Conservation (phyloP, 345 rosid genomes). For the Mangifera indica region DNA sequence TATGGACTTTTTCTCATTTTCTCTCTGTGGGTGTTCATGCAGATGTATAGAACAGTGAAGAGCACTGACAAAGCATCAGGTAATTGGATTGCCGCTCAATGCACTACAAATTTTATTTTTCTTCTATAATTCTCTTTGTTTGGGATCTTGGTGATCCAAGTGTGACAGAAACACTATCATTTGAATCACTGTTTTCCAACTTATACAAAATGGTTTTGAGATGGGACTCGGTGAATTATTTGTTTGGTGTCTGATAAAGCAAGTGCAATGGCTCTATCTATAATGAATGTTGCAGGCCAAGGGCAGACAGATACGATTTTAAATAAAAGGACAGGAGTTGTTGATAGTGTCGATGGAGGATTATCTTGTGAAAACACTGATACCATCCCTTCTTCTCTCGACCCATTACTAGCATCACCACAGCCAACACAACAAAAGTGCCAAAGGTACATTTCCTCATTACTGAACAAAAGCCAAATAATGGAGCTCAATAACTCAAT, state of each 20-base stretch:
- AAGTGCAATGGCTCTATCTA: conserved; percentile 22
- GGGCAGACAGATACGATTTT: conserved; percentile 39
- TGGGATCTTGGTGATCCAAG: conserved; percentile 10
- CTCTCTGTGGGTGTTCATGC: conserved; percentile 50
- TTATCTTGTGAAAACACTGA: conserved; percentile 28
- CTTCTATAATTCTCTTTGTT: conserved; percentile 22
- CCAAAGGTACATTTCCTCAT: conserved; percentile 29
- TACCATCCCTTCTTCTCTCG: conserved; percentile 21
- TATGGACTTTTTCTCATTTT: conserved; percentile 32
- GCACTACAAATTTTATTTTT: conserved; percentile 13
- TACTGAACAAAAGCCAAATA: background rate
- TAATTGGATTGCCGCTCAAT: conserved; percentile 28
- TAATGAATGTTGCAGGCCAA: conserved; percentile 43
- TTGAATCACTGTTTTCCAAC: conserved; percentile 28
- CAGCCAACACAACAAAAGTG: conserved; percentile 20
- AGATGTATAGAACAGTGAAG: conserved; percentile 99
- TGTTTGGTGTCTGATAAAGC: conserved; percentile 36
- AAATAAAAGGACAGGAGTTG: conserved; percentile 29
- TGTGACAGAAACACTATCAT: conserved; percentile 21
- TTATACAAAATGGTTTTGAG: conserved; percentile 7
- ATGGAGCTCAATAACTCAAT: background rate
- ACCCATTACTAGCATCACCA: conserved; percentile 21
- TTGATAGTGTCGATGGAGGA: conserved; percentile 28
- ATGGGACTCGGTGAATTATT: conserved; percentile 24
- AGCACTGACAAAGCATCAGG: conserved; percentile 87